Evolutionary conservation across 2,329 filamentous ascomycete species (phyloP).

Genomic region (Paracamarosporium sp.): DNA sequence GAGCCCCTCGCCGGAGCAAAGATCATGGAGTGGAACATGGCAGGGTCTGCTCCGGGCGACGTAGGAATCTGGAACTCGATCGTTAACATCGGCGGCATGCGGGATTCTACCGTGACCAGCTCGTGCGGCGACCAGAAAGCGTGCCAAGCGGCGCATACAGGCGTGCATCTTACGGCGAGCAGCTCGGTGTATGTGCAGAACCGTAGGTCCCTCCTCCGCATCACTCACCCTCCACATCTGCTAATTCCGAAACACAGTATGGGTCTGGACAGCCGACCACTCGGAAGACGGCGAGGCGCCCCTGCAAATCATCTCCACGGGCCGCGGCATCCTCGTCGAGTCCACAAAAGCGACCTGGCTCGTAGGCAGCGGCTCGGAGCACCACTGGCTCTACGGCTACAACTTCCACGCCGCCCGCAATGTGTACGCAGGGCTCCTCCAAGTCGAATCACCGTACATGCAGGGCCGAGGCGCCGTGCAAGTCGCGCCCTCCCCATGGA

Average conservation of each 20-base stretch:
- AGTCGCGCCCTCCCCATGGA: conserved; percentile 53
- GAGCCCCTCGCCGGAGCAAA: conserved; percentile 70
- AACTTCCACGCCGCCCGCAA: conserved; percentile 77
- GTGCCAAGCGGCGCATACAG: conserved; percentile 4
- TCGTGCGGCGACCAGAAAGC: background rate
- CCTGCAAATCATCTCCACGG: conserved; percentile 43
- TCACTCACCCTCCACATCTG: background rate
- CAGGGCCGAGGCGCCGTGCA: conserved; percentile 76
- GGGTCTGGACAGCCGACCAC: conserved; percentile 4
- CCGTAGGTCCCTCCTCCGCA: background rate
- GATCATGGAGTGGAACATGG: conserved; percentile 74
- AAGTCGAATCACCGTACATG: conserved; percentile 80
- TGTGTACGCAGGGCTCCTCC: conserved; percentile 79
- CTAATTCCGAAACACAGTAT: background rate
- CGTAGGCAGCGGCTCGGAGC: conserved; percentile 71
- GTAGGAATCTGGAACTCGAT: conserved; percentile 37
- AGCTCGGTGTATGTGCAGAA: conserved; percentile 4
- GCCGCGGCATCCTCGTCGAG: conserved; percentile 79
- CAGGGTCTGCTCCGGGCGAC: conserved; percentile 3
- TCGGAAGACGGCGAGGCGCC: conserved; percentile 26
- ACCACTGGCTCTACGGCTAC: conserved; percentile 74
- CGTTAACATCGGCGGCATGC: conserved; percentile 17
- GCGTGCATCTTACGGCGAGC: background rate
- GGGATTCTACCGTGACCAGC: background rate
- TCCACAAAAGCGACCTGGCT: conserved; percentile 47